A percentile compares a stretch with the other conserved stretches of the same genome.
These are phyloP conservation scores for Citrus inodora DNA, from an alignment of 345 rosid species.

Conservation along the genomic window DNA sequence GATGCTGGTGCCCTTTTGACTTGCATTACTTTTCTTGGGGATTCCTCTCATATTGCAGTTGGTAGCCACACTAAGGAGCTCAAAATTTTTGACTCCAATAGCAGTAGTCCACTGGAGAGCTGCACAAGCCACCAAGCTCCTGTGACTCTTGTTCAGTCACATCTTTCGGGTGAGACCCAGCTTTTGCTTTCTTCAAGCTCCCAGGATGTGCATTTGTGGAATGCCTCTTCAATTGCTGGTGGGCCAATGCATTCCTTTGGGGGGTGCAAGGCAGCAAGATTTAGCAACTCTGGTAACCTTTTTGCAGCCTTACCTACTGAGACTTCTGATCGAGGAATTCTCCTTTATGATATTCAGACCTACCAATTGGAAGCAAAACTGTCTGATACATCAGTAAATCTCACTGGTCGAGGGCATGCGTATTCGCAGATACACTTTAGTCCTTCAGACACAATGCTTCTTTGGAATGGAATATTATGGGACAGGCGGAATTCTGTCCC, in stretches of 20 bases:
- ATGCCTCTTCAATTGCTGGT: conserved; percentile 58
- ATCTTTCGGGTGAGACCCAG: conserved; percentile 55
- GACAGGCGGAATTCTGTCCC: conserved; percentile 61
- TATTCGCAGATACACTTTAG: conserved; percentile 85
- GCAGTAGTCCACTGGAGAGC: conserved; percentile 66
- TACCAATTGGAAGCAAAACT: conserved; percentile 48
- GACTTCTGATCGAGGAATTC: conserved; percentile 62
- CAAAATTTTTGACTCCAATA: conserved; percentile 68
- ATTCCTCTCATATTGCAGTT: conserved; percentile 77
- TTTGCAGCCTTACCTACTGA: conserved; percentile 76
- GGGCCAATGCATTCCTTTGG: conserved; percentile 78
- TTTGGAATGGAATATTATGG: conserved; percentile 95
- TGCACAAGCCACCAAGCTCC: conserved; percentile 76
- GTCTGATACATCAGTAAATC: conserved; percentile 50
- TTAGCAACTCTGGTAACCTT: conserved; percentile 71
- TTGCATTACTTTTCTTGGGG: conserved; percentile 75
- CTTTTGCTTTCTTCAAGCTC: conserved; percentile 83
- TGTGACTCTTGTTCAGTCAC: conserved; percentile 67
- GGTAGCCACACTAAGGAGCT: conserved; percentile 89
- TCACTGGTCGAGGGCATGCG: conserved; percentile 64
- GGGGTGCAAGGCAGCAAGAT: conserved; percentile 85
- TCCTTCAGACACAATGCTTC: conserved; percentile 76
- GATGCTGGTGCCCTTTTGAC: conserved; percentile 75
- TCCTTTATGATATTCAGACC: conserved; percentile 79
- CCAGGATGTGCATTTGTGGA: conserved; percentile 88